phyloP scores from a whole-genome alignment of 257 asterid species.

The Nyctanthes arbortristis region DNA sequence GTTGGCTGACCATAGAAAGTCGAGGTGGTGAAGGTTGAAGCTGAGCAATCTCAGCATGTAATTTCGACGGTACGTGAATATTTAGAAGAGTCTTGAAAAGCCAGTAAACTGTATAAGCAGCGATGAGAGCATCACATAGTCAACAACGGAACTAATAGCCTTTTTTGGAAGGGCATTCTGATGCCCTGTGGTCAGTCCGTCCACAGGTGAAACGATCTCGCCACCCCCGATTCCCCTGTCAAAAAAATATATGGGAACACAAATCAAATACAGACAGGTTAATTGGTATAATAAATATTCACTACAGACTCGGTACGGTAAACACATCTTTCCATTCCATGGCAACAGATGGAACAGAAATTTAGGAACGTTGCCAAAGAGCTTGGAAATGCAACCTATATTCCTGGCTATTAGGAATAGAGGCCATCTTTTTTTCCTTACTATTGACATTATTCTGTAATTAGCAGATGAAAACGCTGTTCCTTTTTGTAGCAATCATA shows the following conservation, averaged over 20 bases:
- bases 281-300: neutral
- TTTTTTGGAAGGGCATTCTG: conserved; percentile 50
- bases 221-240: conserved; percentile 46
- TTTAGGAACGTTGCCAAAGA: too few species aligned
- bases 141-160: conserved; percentile 21
- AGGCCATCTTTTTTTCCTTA: neutral
- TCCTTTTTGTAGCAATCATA: neutral
- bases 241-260: neutral
- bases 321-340: too few species aligned
- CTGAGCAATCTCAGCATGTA: neutral
- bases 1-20: neutral
- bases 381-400: neutral
- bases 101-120: neutral
- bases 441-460: neutral
- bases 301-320: neutral
- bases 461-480: neutral
- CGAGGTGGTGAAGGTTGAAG: neutral
- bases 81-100: neutral
- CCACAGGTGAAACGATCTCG: conserved; percentile 59
- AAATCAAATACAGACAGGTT: neutral
- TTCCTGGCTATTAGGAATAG: neutral
- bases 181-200: conserved; percentile 46
- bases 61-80: neutral
- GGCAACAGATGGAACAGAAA: too few species aligned
- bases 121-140: conserved; percentile 5